A percentile compares a stretch with the other conserved stretches of the same genome.
These are phyloP conservation scores for Amphirosellinia nigrospora DNA, from an alignment of 495 filamentous ascomycete species.

Conservation along the genomic window DNA sequence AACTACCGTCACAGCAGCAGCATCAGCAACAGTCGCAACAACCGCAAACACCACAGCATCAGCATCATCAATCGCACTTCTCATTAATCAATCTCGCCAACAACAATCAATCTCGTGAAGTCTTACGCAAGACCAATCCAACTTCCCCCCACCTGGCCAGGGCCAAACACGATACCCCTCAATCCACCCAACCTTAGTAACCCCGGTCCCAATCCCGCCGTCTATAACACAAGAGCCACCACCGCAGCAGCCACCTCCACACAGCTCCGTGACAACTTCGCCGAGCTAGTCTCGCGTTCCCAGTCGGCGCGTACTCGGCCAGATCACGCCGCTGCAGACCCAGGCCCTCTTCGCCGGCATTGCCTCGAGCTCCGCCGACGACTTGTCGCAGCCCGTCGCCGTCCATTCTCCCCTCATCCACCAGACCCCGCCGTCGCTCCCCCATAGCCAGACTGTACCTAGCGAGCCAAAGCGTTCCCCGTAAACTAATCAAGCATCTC, in stretches of 20 bases:
- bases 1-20: conserved; percentile 18
- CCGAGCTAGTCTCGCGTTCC: conserved; percentile 43
- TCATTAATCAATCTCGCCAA: background rate
- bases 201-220: conserved; percentile 33
- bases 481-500: conserved; percentile 55
- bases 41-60: conserved; percentile 27
- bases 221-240: conserved; percentile 32
- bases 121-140: conserved; percentile 26
- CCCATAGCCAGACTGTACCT: conserved; percentile 44
- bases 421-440: conserved; percentile 36
- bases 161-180: conserved; percentile 40
- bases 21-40: conserved; percentile 21
- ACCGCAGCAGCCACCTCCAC: conserved; percentile 1
- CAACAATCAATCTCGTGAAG: conserved; percentile 20
- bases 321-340: conserved; percentile 41
- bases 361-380: conserved; percentile 47
- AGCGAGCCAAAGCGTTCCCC: conserved; percentile 50
- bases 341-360: conserved; percentile 29
- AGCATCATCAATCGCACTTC: conserved; percentile 33
- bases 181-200: conserved; percentile 34
- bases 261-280: conserved; percentile 41
- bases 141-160: conserved; percentile 20
- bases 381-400: conserved; percentile 41
- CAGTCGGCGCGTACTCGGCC: conserved; percentile 44
- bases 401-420: conserved; percentile 37